Evolutionary conservation across 2,329 filamentous ascomycete species (phyloP).

Genomic region (Chrysoporthe cubensis): DNA sequence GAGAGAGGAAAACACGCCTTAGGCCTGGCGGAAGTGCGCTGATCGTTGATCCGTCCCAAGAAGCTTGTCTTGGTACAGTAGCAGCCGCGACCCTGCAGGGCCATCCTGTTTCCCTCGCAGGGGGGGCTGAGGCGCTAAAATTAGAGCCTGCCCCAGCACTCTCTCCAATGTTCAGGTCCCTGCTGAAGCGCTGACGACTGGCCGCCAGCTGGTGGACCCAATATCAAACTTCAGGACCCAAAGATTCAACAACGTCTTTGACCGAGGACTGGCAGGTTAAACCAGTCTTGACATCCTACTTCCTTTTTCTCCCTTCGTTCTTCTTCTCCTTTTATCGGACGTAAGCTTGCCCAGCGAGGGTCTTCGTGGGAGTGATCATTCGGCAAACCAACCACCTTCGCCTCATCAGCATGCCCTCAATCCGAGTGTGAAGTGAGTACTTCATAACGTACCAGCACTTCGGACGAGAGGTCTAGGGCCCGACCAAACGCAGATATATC

Average conservation of each 20-base stretch:
- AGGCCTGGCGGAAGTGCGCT: not conserved
- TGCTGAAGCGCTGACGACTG: constrained; percentile 4
- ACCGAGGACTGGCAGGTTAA: not conserved
- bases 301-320: not conserved
- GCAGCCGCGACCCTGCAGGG: not conserved
- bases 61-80: not conserved
- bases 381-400: not conserved
- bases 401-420: not conserved
- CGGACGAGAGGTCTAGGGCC: not conserved
- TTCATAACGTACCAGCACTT: not conserved
- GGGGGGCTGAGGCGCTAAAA: constrained; percentile 6
- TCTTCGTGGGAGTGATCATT: not conserved
- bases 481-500: not conserved
- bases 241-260: not conserved
- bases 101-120: not conserved
- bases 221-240: not conserved
- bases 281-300: not conserved
- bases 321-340: not conserved
- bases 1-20: not conserved
- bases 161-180: not conserved
- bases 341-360: not conserved
- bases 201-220: constrained; percentile 9
- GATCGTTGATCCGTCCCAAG: not conserved
- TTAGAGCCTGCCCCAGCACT: constrained; percentile 7
- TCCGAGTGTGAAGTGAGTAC: not conserved